Base-by-base conservation (phyloP, 2,329 filamentous ascomycete genomes). In the Metarhizium brunneum region DNA sequence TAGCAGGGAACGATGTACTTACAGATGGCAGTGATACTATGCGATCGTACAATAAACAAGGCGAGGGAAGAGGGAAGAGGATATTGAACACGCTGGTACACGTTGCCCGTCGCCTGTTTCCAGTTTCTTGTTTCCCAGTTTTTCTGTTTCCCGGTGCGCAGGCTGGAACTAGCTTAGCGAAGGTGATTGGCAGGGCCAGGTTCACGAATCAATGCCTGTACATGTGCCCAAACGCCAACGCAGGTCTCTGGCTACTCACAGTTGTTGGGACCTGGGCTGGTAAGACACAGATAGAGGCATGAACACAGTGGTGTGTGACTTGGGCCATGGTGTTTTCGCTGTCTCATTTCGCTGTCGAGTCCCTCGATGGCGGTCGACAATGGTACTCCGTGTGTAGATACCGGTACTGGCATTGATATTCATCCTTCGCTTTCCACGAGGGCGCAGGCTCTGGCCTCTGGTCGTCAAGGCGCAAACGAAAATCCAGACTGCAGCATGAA, bases 231-330 rank as follows among this genome's bases (percentile, higher is more conserved):
- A 30, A 48, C 11, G 25, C 25, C 25, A 30, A 48, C 25, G 13
- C 45, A 29, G 45, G 45, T 48, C 45, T 48, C 45, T 30, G 20
- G 20, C 45, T n/a, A 25, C 43, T 11, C 25, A 25, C 43, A 30
- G 18, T 48, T 48, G n/a, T 48, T 30, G 20, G 18, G 25, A 11
- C 25, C 20, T 14, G 25, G 25, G 25, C 25, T 25, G 45, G 45
- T 48, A 48, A 30, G 45, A 48, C 45, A 48, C 32, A 35, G 32
- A 25, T 20, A n/a, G 45, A 30, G 45, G 50, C 50, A 52, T 42
- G 50, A 52, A 52, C 36, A 43, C 50, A 42, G 50, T 52, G 50
- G 18, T 42, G 50, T 52, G 50, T 52, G 50, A 48, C 45, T 48
- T 16, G 20, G 20, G 25, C 20, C 20, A n/a, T 48, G 45, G 14